phyloP scores from a whole-genome alignment of 176 grass and related monocot genomes.

The Musa beccarii region DNA sequence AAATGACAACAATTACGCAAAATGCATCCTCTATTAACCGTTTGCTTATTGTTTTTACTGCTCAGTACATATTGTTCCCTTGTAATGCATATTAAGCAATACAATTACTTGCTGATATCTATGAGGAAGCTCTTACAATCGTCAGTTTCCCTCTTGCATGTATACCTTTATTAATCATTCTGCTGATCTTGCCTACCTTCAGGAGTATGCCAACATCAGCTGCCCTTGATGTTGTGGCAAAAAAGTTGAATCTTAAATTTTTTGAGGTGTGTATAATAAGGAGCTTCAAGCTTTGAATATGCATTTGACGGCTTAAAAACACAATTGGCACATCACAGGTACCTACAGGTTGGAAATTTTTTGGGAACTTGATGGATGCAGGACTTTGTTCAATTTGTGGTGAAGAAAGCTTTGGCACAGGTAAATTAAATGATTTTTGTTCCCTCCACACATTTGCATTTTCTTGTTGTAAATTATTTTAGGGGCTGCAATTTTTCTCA shows the following conservation, averaged over 20 bases:
- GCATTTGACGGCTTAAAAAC: neutral
- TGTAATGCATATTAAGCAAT: neutral
- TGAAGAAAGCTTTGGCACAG: conserved; percentile 99
- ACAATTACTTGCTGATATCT: neutral
- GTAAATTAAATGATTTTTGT: conserved; percentile 17
- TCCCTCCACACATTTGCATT: neutral
- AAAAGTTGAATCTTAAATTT: conserved; percentile 87
- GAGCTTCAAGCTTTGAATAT: neutral
- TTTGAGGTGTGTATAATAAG: conserved; percentile 67
- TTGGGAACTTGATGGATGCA: conserved; percentile 99
- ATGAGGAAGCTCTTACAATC: neutral
- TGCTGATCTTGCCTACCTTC: conserved; percentile 35
- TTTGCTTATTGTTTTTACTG: neutral
- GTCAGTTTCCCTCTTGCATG: neutral
- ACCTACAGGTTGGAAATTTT: conserved; percentile 98
- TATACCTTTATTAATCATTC: neutral
- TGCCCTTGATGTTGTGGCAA: conserved; percentile 97
- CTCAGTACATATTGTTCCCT: neutral
- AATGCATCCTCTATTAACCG: neutral
- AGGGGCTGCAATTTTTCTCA: too few species aligned
- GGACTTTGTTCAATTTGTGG: conserved; percentile 94
- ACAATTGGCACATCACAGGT: conserved; percentile 45
- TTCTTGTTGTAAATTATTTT: too few species aligned
- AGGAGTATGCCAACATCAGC: conserved; percentile 99
- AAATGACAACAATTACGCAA: neutral